Evolutionary conservation across 1,284 basidiomycete genomes (phyloP).

Genomic region (Volvariella surrecta): DNA sequence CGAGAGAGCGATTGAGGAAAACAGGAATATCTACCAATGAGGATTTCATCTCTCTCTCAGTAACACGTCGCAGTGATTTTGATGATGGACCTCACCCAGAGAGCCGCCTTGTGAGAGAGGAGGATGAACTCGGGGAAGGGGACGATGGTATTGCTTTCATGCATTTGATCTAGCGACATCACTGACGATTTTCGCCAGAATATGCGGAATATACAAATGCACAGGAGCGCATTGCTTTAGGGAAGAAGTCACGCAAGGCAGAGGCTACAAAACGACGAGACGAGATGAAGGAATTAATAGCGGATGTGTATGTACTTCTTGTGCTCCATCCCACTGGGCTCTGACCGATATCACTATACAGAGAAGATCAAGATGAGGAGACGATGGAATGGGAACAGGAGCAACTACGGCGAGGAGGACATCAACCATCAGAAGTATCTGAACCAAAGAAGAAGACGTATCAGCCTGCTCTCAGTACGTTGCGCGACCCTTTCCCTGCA

Average conservation of each 20-base stretch:
- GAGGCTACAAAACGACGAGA: slow-evolving; percentile 68
- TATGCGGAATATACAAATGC: slow-evolving; percentile 87
- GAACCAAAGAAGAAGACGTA: slow-evolving; percentile 48
- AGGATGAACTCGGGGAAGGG: slow-evolving; percentile 88
- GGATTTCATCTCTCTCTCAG: slow-evolving; percentile 80
- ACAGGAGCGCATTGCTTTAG: slow-evolving; percentile 78
- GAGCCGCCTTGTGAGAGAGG: slow-evolving; percentile 82
- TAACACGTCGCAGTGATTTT: slow-evolving; percentile 44
- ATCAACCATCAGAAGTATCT: slow-evolving; percentile 23
- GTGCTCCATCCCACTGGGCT: slow-evolving; percentile 4
- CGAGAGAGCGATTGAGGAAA: slow-evolving; percentile 56
- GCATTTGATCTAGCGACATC: too few species aligned
- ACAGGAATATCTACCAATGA: slow-evolving; percentile 40
- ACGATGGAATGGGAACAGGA: slow-evolving; percentile 86
- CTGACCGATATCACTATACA: slow-evolving; percentile 26
- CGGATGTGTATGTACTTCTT: slow-evolving; percentile 58
- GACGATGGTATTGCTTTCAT: slow-evolving; percentile 69
- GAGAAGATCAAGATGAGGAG: slow-evolving; percentile 85
- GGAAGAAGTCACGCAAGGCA: slow-evolving; percentile 74
- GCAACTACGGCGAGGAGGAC: slow-evolving; percentile 74
- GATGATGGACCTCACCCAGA: slow-evolving; percentile 81
- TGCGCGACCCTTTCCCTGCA: slow-evolving; percentile 1
- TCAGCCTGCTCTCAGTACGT: slow-evolving; percentile 68
- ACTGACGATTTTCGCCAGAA: too few species aligned
- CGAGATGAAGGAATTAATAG: slow-evolving; percentile 82